Percentiles rank a stretch among this genome's conserved stretches.
These are phyloP conservation scores for Sphaerulina vaccinii DNA, from an alignment of 2,329 filamentous ascomycete species.

Conservation along the genomic window DNA sequence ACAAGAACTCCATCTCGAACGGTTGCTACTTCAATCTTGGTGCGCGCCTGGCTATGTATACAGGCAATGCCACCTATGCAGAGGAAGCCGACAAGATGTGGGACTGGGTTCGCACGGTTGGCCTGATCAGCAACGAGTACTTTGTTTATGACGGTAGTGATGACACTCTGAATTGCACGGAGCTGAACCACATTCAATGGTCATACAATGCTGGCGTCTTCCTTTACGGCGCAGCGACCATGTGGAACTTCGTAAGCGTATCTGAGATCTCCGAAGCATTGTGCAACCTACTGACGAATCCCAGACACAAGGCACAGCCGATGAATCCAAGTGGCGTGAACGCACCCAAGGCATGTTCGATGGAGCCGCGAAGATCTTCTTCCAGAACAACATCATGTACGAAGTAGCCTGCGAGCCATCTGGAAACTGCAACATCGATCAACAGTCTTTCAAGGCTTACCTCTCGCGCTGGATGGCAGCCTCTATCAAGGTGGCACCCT, in stretches of 20 bases:
- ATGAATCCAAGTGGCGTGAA: constrained; percentile 25
- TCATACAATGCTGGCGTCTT: constrained; percentile 49
- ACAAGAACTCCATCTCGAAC: constrained; percentile 52
- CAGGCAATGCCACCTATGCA: constrained; percentile 54
- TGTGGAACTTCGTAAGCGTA: constrained; percentile 47
- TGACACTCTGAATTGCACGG: constrained; percentile 45
- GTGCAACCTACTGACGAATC: constrained; percentile 1
- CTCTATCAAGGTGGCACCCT: constrained; percentile 59
- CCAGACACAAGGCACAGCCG: constrained; percentile 26
- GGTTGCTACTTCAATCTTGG: constrained; percentile 54
- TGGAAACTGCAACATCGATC: constrained; percentile 46
- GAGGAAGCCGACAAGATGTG: constrained; percentile 57
- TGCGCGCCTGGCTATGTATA: constrained; percentile 44
- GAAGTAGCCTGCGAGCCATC: constrained; percentile 47
- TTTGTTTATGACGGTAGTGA: constrained; percentile 49
- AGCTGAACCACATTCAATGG: constrained; percentile 48
- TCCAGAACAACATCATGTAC: constrained; percentile 43
- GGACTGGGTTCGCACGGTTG: constrained; percentile 44
- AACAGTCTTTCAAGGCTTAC: constrained; percentile 48
- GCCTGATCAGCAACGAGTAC: constrained; percentile 54
- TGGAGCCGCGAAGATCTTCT: constrained; percentile 40
- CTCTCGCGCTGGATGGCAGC: constrained; percentile 55
- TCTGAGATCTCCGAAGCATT: background rate
- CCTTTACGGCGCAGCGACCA: constrained; percentile 46
- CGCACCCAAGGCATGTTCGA: constrained; percentile 31